A percentile compares a stretch with the other conserved stretches of the same genome.
These are phyloP conservation scores for Clausena lansium DNA, from an alignment of 345 rosid species.

Conservation along the genomic window DNA sequence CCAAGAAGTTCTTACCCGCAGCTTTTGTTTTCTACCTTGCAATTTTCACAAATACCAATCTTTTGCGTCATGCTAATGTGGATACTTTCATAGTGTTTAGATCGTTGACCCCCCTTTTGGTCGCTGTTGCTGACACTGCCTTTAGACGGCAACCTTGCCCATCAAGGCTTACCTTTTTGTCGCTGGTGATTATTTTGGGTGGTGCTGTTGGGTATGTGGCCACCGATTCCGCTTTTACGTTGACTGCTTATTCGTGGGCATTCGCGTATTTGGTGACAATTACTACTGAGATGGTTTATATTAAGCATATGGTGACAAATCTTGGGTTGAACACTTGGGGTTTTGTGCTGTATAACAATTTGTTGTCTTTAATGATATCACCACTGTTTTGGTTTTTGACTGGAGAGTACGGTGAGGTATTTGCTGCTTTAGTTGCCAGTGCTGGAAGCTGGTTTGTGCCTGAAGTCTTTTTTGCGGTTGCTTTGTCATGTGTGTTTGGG, in stretches of 20 bases:
- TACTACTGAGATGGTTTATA: conserved; percentile 95
- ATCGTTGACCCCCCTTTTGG: conserved; percentile 90
- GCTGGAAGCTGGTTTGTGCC: conserved; percentile 56
- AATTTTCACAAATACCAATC: conserved; percentile 93
- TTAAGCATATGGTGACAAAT: conserved; percentile 92
- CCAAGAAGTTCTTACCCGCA: conserved; percentile 95
- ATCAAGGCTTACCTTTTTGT: conserved; percentile 64
- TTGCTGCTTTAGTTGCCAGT: conserved; percentile 51
- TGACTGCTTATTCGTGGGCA: conserved; percentile 95
- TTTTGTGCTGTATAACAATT: conserved; percentile 81
- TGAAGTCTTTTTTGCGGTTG: conserved; percentile 62
- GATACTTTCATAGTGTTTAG: conserved; percentile 93
- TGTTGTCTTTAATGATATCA: conserved; percentile 82
- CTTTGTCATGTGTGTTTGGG: conserved; percentile 89
- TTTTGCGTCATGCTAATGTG: conserved; percentile 94
- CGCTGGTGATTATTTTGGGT: conserved; percentile 67
- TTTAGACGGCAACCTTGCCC: conserved; percentile 87
- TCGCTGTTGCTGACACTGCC: conserved; percentile 80
- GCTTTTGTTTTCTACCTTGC: conserved; percentile 92
- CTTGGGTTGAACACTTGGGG: conserved; percentile 99
- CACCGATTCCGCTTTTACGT: conserved; percentile 76
- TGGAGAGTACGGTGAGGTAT: conserved; percentile 69
- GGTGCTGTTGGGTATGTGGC: conserved; percentile 97
- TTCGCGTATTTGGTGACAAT: conserved; percentile 85
- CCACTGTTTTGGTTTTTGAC: conserved; percentile 92